phyloP scores from a whole-genome alignment of 805 yeast species.

The Metschnikowia vanudenii region DNA sequence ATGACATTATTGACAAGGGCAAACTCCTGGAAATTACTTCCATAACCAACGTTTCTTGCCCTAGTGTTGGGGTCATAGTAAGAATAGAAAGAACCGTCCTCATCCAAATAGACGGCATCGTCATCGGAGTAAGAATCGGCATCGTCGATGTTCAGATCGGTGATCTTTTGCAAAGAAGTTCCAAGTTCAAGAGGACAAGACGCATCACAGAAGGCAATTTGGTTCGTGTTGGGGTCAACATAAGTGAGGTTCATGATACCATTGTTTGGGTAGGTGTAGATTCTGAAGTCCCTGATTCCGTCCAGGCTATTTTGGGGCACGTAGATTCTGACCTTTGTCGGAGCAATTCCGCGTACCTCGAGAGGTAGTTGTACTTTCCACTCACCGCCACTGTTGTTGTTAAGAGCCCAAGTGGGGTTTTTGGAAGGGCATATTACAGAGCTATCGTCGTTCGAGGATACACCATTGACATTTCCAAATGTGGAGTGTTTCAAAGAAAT shows the following conservation, averaged over 20 bases:
- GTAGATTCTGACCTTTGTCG: slow-evolving; percentile 72
- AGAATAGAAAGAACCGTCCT: slow-evolving; percentile 34
- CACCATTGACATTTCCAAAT: slow-evolving; percentile 48
- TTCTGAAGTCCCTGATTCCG: slow-evolving; percentile 63
- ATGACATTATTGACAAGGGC: slow-evolving; percentile 68
- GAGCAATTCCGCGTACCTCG: slow-evolving; percentile 43
- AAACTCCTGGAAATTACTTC: slow-evolving; percentile 70
- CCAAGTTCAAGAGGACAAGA: slow-evolving; percentile 71
- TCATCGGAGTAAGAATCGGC: slow-evolving; percentile 14
- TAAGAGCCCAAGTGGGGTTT: slow-evolving; percentile 52
- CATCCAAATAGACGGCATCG: slow-evolving; percentile 31
- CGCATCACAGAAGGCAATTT: slow-evolving; percentile 72
- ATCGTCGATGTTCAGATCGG: slow-evolving; percentile 25
- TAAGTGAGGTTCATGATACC: slow-evolving; percentile 93
- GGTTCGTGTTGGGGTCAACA: slow-evolving; percentile 66
- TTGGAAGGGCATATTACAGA: slow-evolving; percentile 58
- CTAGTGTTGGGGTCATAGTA: slow-evolving; percentile 36
- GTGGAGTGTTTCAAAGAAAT: slow-evolving; percentile 58
- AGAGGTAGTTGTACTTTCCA: slow-evolving; percentile 62
- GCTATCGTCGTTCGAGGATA: slow-evolving; percentile 25
- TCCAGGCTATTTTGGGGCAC: slow-evolving; percentile 51
- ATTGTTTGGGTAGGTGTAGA: slow-evolving; percentile 72
- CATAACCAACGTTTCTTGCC: slow-evolving; percentile 41
- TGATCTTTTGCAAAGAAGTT: slow-evolving; percentile 31
- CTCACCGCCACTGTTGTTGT: slow-evolving; percentile 53